Percentiles rank a stretch among this genome's conserved stretches.
phyloP scores from a whole-genome alignment of 2,329 filamentous ascomycete genomes.

The Xylaria sp. region DNA sequence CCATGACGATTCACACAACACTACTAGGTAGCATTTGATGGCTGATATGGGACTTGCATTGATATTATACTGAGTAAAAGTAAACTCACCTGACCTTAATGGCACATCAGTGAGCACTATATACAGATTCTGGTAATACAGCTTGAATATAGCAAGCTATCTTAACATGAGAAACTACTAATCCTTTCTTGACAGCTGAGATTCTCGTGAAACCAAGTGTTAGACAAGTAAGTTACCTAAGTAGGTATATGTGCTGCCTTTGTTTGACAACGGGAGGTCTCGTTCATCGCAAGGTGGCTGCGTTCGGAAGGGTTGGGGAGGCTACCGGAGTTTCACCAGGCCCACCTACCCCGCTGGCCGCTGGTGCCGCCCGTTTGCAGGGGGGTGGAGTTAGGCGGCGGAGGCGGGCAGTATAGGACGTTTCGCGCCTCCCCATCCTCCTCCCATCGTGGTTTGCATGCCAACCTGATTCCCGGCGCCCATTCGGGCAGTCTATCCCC shows the following conservation, averaged over 20 bases:
- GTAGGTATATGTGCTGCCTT: no score
- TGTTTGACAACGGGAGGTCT: neutral
- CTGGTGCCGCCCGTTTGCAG: constrained; percentile 31
- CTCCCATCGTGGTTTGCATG: constrained; percentile 23
- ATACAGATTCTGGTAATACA: neutral
- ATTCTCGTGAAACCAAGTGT: neutral
- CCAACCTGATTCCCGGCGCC: constrained; percentile 24
- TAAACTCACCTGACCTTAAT: no score
- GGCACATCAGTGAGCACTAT: neutral
- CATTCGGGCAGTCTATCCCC: constrained; percentile 30
- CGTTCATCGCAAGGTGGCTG: neutral
- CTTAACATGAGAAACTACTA: neutral
- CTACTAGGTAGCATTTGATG: no score
- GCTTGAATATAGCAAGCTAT: neutral
- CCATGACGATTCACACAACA: no score
- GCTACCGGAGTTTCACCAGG: constrained; percentile 39
- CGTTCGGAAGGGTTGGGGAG: neutral
- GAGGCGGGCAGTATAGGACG: constrained; percentile 7
- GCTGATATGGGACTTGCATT: no score
- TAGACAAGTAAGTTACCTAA: no score
- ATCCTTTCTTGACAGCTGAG: neutral
- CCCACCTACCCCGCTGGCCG: constrained; percentile 30
- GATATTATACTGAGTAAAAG: no score
- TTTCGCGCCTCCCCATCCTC: constrained; percentile 16
- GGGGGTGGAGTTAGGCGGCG: constrained; percentile 14